Evolutionary conservation across 1,284 basidiomycete genomes (phyloP).

Genomic region (Psilocybe mexicana): DNA sequence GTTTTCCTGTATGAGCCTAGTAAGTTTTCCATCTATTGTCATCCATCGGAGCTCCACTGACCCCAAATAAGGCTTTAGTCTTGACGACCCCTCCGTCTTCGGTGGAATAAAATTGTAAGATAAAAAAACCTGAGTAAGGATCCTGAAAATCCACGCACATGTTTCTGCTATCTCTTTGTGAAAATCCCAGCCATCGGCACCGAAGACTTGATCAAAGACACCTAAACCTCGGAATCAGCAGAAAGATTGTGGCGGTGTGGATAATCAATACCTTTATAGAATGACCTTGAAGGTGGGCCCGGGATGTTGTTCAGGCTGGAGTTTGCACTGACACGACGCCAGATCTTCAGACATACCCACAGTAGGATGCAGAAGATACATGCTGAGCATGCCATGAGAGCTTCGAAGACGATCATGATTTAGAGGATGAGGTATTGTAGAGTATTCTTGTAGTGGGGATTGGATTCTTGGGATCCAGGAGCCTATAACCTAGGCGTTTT

Average conservation of each 20-base stretch:
- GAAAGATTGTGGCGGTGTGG: neutral
- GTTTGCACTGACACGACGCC: neutral
- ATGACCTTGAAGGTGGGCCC: neutral
- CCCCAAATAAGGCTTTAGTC: constrained; percentile 28
- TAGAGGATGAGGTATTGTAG: neutral
- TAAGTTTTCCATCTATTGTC: too few species aligned
- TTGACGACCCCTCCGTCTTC: constrained; percentile 29
- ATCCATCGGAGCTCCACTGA: constrained; percentile 18
- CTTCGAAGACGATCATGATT: neutral
- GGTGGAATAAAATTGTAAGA: neutral
- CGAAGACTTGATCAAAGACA: constrained; percentile 28
- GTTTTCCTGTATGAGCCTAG: neutral
- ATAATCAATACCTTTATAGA: neutral
- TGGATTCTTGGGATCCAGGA: too few species aligned
- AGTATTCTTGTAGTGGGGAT: neutral
- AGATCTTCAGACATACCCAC: neutral
- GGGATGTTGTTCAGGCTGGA: neutral
- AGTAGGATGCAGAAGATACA: too few species aligned
- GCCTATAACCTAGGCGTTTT: too few species aligned
- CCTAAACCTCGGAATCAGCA: constrained; percentile 18
- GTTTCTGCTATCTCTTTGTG: constrained; percentile 26
- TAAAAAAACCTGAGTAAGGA: neutral
- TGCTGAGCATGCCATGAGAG: too few species aligned
- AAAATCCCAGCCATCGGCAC: constrained; percentile 31
- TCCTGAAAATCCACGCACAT: too few species aligned